Base-by-base conservation (phyloP, 306 rosid species). In the Vachellia collinsii region DNA sequence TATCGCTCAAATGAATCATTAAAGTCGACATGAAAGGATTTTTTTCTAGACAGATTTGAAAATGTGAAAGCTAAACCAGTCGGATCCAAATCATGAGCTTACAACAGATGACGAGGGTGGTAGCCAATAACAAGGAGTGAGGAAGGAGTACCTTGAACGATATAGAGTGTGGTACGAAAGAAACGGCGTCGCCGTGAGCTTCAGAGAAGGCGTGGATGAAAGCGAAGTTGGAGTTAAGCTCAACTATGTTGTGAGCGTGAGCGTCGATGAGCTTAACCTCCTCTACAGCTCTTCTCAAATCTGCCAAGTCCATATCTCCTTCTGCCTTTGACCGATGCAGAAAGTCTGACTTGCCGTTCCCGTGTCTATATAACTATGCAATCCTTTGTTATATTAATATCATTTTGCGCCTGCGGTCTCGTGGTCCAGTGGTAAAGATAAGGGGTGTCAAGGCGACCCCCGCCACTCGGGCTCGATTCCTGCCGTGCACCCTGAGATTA, bases 161-260 rank as follows among this genome's bases (percentile, higher is more conserved):
- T 46, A 91, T 77, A 78, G 97, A 86, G 80, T 91, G 87, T 14
- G 81, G 88, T 16, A 85, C 82, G 70, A 75, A 74, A 77, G 88
- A 42, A 69, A 91, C 36, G 19, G 97, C 97, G 2, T 87, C 90
- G 82, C 91, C 95, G 13, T 75, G 23, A 16, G 97, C 97, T 86
- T 84, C 92, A 38, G 97, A 85, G 86, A 94, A 94, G 82, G 87
- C 78, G 36, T 54, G 76, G 82, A 91, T 88, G 77, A 94, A 94
- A 44, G 94, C 73, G 3, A 88, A 75, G 79, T 71, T 72, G 25
- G 99, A 94, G 36, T 93, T 86, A n/a, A 85, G 12, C 6, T 90
- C 79, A 69, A 93, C 97, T 70, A 94, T 64, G 83, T 89, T 94
- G 90, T 94, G 99, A 6, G 97, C 97, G 64, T 94, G 99, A 39